These are phyloP conservation scores for Fomitopsis palustris DNA, from an alignment of 1,284 basidiomycete genomes.

Conservation along the genomic window DNA sequence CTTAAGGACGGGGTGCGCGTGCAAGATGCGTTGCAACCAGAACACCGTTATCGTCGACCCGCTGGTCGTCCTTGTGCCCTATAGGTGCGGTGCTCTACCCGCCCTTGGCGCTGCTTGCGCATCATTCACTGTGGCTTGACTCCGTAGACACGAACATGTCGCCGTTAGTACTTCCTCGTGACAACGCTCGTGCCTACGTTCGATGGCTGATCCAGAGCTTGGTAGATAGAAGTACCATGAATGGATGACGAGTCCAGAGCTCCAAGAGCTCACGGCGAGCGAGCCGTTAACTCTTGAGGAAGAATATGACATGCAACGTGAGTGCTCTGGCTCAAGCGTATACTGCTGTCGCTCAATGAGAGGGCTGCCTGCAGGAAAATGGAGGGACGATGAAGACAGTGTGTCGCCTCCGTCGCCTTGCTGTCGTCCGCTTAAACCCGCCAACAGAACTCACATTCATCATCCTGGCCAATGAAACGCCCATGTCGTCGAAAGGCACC, in stretches of 20 bases:
- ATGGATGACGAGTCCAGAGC: slow-evolving; percentile 84
- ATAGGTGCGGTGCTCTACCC: slow-evolving; percentile 40
- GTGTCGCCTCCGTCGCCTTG: slow-evolving; percentile 21
- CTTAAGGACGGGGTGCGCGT: not conserved
- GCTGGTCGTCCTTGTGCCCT: slow-evolving; percentile 71
- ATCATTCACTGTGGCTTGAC: not conserved
- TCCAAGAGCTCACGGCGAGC: slow-evolving; percentile 82
- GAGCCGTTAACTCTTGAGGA: slow-evolving; percentile 81
- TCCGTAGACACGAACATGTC: slow-evolving; percentile 51
- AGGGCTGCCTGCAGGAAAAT: slow-evolving; percentile 55
- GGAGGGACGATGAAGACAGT: slow-evolving; percentile 89
- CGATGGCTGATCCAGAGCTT: not conserved
- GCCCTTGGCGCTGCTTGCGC: not conserved
- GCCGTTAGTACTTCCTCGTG: slow-evolving; percentile 33
- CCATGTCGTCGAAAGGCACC: slow-evolving; percentile 15
- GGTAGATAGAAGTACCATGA: slow-evolving; percentile 72
- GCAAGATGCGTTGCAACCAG: slow-evolving; percentile 59
- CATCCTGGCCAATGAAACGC: slow-evolving; percentile 51
- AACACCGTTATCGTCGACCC: slow-evolving; percentile 59
- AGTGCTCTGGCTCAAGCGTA: slow-evolving; percentile 23
- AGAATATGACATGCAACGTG: slow-evolving; percentile 93
- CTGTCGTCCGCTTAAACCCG: slow-evolving; percentile 1
- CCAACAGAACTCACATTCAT: slow-evolving; percentile 88
- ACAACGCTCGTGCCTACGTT: slow-evolving; percentile 3
- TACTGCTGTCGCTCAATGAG: not conserved